A percentile compares a stretch with the other conserved stretches of the same genome.
Evolutionary conservation across 129 eudicot species (phyloP).

Genomic region (Saposhnikovia divaricata): DNA sequence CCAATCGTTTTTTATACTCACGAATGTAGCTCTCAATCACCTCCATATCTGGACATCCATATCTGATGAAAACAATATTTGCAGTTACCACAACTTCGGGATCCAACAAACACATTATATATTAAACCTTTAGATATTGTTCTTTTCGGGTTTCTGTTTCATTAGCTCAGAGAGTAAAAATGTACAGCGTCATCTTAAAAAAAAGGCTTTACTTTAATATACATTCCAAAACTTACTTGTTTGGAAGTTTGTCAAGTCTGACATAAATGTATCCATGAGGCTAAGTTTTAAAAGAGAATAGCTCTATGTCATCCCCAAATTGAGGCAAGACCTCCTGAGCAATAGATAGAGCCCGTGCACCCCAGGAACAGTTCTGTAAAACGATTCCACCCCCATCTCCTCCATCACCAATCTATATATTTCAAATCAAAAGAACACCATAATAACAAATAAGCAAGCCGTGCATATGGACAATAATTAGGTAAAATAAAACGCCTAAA

Average conservation of each 20-base stretch:
- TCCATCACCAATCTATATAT: constrained; percentile 64
- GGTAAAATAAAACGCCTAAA: background rate
- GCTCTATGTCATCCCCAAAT: constrained; percentile 65
- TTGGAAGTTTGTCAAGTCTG: constrained; percentile 70
- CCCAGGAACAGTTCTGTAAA: constrained; percentile 71
- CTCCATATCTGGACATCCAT: constrained; percentile 71
- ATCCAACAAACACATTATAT: background rate
- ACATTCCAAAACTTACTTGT: constrained; percentile 44
- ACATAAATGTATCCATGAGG: constrained; percentile 80
- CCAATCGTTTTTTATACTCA: constrained; percentile 54
- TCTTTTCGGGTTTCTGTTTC: background rate
- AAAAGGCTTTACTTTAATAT: background rate
- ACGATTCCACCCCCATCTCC: constrained; percentile 87
- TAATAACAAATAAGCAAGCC: constrained; percentile 7
- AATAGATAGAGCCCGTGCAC: constrained; percentile 54
- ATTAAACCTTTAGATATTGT: background rate
- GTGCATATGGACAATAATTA: background rate
- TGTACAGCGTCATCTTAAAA: background rate
- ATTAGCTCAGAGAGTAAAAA: background rate
- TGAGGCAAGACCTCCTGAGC: constrained; percentile 56
- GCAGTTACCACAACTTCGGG: background rate
- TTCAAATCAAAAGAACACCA: background rate
- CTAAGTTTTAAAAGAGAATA: constrained; percentile 70
- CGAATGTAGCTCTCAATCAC: constrained; percentile 64
- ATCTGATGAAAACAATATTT: constrained; percentile 35